Conservation (phyloP, 163 green algal genomes). For the Volvox carteri region DNA sequence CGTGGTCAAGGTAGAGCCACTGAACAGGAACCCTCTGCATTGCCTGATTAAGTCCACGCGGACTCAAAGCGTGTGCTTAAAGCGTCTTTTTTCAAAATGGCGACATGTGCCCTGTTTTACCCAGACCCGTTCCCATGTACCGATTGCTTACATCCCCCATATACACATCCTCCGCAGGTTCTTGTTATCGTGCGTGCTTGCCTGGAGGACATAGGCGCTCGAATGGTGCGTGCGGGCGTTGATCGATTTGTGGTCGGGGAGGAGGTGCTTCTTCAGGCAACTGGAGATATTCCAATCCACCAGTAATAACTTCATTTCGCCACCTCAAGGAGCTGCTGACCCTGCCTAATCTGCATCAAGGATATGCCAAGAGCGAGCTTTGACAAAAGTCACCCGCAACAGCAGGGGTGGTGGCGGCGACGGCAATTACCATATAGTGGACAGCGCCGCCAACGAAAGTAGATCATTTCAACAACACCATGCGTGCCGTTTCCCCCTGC, state of each 20-base stretch:
- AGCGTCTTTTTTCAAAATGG: neutral
- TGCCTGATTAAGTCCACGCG: neutral
- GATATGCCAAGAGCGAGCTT: no score
- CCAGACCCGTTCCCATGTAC: neutral
- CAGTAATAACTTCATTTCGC: no score
- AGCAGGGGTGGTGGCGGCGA: no score
- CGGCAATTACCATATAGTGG: no score
- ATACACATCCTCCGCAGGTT: neutral
- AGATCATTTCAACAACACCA: neutral
- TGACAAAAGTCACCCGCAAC: no score
- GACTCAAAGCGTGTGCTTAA: neutral
- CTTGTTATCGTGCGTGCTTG: slow-evolving; percentile 17
- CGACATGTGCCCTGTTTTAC: no score
- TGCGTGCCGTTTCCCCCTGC: no score
- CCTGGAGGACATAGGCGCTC: neutral
- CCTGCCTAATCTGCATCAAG: no score
- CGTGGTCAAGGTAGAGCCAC: neutral
- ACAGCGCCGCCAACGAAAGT: no score
- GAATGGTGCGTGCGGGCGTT: neutral
- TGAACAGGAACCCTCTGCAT: no score
- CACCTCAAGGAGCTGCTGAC: no score
- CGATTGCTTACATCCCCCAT: neutral
- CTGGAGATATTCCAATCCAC: no score
- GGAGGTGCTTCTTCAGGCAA: neutral
- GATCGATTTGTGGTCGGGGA: neutral